Percentiles rank a stretch among this genome's conserved stretches.
phyloP scores from a whole-genome alignment of 2,329 filamentous ascomycete species.

The Sporothrix phasma region DNA sequence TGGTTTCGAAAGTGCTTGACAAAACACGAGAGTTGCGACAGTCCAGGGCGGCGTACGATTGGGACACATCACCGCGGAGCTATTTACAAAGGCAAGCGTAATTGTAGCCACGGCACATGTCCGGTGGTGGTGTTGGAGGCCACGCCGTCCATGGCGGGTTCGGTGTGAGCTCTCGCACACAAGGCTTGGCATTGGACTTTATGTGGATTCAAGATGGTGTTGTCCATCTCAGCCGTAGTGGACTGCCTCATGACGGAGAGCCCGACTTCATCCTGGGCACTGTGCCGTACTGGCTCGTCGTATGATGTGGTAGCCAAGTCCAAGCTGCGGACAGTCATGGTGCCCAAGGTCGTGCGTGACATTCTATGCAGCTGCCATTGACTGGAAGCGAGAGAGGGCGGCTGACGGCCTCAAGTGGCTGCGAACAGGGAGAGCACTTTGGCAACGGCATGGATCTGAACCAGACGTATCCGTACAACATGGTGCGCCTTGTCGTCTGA shows the following conservation, averaged over 20 bases:
- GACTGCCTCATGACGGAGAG: constrained; percentile 27
- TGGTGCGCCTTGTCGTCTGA: constrained; percentile 11
- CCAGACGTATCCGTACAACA: constrained; percentile 25
- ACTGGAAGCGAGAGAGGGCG: constrained; percentile 23
- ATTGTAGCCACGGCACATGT: constrained; percentile 42
- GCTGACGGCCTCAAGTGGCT: constrained; percentile 24
- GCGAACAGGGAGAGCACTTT: constrained; percentile 26
- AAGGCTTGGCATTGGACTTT: constrained; percentile 29
- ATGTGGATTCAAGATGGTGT: constrained; percentile 29
- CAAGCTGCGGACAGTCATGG: constrained; percentile 31
- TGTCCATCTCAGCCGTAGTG: constrained; percentile 28
- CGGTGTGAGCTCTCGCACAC: constrained; percentile 29
- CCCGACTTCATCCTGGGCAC: constrained; percentile 34
- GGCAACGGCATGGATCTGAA: constrained; percentile 25
- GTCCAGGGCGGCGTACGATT: constrained; percentile 41
- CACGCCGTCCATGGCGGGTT: constrained; percentile 33
- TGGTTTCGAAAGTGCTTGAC: constrained; percentile 35
- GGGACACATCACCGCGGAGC: constrained; percentile 35
- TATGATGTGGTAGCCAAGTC: constrained; percentile 33
- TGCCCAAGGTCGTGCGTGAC: constrained; percentile 27
- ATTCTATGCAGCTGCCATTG: constrained; percentile 24
- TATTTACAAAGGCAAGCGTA: constrained; percentile 31
- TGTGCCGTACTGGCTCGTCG: constrained; percentile 33
- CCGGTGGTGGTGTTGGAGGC: constrained; percentile 34
- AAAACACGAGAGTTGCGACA: constrained; percentile 31